Evolutionary conservation across 2,329 filamentous ascomycete genomes (phyloP), one percentile per base, ranked within the genome.

Genomic region (Alternaria rosae): DNA sequence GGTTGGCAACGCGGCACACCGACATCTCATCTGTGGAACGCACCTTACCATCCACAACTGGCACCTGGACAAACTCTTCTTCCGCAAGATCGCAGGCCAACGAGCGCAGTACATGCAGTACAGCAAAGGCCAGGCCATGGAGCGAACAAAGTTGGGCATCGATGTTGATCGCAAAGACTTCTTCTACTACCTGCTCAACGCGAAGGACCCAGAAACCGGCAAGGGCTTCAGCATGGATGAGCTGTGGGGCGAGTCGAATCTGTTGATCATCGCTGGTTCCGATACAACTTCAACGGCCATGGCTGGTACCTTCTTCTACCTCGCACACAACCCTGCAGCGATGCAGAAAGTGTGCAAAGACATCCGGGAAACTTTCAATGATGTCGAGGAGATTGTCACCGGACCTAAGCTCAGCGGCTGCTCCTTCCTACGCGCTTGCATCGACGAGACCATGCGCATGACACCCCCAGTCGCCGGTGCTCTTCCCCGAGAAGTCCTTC

Each of bases 261-360:
- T 83, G 3, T 68, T 85, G 23, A 85, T 85, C 61, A 82, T 84
- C 43, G 83, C 84, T 13, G 84, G 80, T 32, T 80, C 78, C 2
- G 82, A 83, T 58, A 83, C 82, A 5, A 81, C 81, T 3, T 81
- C 80, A 2, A 82, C 80, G 7, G 77, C 80, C 25, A 72, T 82
- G 68, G 70, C 78, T 23, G 78, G 78, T 13, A 78, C 75, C 3
- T 76, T 83, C 62, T 83, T 82, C 74, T 83, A 84, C 69, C 77
- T 84, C 30, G 71, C 79, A 12, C 76, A 80, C 28, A 81, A 83
- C 64, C 68, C 78, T 3, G 52, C 63, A 13, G 72, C 73, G 8
- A 69, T 82, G 45, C 65, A 73, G 53, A 74, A 71, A 35, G 59
- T 80, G 17, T 71, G 66, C 59, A 66, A 72, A 9, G 79, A 81